Percentiles rank a stretch among this genome's conserved stretches.
phyloP scores from a whole-genome alignment of 2,329 filamentous ascomycete genomes.

The Aphanoascus verrucosus region DNA sequence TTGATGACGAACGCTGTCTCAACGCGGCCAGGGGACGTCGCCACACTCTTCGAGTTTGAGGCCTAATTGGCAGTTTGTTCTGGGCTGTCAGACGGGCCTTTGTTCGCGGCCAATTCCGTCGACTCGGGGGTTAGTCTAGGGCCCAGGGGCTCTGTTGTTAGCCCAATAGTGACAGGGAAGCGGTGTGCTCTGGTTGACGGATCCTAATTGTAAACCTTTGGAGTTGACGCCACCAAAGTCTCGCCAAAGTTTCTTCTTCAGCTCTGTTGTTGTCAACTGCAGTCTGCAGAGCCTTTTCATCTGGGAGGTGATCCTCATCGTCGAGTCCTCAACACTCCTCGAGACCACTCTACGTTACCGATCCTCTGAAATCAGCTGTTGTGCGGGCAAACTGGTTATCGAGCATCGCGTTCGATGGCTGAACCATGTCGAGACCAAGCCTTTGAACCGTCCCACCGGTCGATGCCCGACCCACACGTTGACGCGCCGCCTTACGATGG shows the following conservation, averaged over 20 bases:
- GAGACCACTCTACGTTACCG: no score
- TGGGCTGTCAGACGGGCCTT: background rate
- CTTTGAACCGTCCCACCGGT: background rate
- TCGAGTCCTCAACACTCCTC: no score
- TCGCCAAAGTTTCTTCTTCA: background rate
- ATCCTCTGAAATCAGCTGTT: no score
- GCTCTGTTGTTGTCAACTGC: no score
- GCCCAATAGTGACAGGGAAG: no score
- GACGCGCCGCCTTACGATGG: background rate
- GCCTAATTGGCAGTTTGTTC: background rate
- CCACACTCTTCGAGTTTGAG: background rate
- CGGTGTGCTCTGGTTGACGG: background rate
- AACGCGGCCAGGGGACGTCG: background rate
- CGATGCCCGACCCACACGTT: background rate
- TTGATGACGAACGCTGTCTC: background rate
- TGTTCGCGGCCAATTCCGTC: background rate
- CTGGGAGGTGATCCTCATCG: background rate
- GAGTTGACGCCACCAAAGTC: background rate
- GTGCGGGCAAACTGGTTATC: no score
- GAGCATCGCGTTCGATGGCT: background rate
- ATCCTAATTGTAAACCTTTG: background rate
- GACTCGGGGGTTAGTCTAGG: background rate
- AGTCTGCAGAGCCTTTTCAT: background rate
- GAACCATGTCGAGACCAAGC: slow-evolving; percentile 7
- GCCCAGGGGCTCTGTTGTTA: background rate